Evolutionary conservation across 345 rosid species (phyloP).

Genomic region (Eucalyptus regnans): DNA sequence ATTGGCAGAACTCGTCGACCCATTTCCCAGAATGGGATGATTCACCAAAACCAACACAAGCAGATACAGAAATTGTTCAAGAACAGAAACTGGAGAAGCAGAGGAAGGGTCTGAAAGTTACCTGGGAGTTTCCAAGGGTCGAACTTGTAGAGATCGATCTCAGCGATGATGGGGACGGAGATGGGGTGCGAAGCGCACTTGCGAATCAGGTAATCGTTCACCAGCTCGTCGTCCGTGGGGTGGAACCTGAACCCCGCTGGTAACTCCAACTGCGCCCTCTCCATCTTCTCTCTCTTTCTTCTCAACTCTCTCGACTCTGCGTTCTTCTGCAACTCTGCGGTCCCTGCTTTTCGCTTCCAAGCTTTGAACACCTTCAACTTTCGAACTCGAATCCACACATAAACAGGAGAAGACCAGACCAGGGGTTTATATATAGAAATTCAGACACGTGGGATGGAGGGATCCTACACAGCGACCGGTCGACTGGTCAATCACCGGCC

Average conservation of each 20-base stretch:
- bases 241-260: constrained; percentile 94
- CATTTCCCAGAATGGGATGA: neutral
- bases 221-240: constrained; percentile 91
- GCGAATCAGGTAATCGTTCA: constrained; percentile 53
- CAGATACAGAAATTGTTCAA: neutral
- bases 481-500: neutral
- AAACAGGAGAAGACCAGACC: neutral
- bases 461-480: neutral
- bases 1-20: neutral
- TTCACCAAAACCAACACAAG: neutral
- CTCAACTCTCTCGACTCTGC: neutral
- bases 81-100: neutral
- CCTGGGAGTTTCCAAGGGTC: constrained; percentile 98
- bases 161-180: constrained; percentile 64
- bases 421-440: neutral
- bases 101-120: constrained; percentile 3
- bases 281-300: neutral
- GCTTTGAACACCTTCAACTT: neutral
- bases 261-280: constrained; percentile 27
- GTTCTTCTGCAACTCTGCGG: neutral
- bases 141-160: constrained; percentile 76
- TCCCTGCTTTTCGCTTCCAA: neutral
- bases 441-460: neutral
- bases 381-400: neutral
- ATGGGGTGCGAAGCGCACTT: constrained; percentile 52